Percentiles rank a stretch among this genome's conserved stretches.
phyloP scores from a whole-genome alignment of 805 yeast genomes.

The Candida vaughaniae region DNA sequence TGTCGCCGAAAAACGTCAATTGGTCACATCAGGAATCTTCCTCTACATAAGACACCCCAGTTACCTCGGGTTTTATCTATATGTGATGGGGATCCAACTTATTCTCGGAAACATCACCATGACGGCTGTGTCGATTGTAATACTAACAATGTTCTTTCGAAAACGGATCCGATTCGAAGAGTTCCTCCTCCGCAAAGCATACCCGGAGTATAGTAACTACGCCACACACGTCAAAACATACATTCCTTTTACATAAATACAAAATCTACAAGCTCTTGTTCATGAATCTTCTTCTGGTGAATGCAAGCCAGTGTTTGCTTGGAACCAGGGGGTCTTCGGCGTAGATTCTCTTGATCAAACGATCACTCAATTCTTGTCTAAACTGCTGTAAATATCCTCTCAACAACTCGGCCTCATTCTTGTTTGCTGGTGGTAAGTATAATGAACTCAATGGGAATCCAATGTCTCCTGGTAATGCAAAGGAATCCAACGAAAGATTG shows the following conservation, averaged over 20 bases:
- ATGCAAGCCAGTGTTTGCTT: slow-evolving; percentile 93
- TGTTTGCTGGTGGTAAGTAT: slow-evolving; percentile 69
- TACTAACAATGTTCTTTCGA: slow-evolving; percentile 26
- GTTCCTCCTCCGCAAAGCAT: slow-evolving; percentile 24
- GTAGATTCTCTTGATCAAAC: slow-evolving; percentile 75
- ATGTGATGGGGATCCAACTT: slow-evolving; percentile 31
- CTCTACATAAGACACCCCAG: slow-evolving; percentile 35
- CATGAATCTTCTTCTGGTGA: slow-evolving; percentile 94
- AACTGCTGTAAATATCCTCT: slow-evolving; percentile 85
- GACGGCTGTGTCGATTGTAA: slow-evolving; percentile 14
- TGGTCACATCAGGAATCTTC: slow-evolving; percentile 36
- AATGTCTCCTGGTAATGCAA: slow-evolving; percentile 91
- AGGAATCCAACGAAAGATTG: slow-evolving; percentile 82
- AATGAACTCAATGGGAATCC: slow-evolving; percentile 89
- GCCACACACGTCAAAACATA: slow-evolving; percentile 20
- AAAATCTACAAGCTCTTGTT: slow-evolving; percentile 74
- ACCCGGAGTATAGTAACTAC: slow-evolving; percentile 26
- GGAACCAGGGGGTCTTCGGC: slow-evolving; percentile 58
- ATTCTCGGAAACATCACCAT: slow-evolving; percentile 22
- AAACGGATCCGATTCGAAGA: slow-evolving; percentile 36
- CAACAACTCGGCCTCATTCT: slow-evolving; percentile 74
- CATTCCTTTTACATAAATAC: slow-evolving; percentile 28
- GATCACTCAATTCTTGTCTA: slow-evolving; percentile 86
- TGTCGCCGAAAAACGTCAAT: slow-evolving; percentile 16
- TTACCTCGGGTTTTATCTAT: slow-evolving; percentile 37